These are phyloP conservation scores for Chaetomium strumarium DNA, from an alignment of 2,329 filamentous ascomycete species.

Conservation along the genomic window DNA sequence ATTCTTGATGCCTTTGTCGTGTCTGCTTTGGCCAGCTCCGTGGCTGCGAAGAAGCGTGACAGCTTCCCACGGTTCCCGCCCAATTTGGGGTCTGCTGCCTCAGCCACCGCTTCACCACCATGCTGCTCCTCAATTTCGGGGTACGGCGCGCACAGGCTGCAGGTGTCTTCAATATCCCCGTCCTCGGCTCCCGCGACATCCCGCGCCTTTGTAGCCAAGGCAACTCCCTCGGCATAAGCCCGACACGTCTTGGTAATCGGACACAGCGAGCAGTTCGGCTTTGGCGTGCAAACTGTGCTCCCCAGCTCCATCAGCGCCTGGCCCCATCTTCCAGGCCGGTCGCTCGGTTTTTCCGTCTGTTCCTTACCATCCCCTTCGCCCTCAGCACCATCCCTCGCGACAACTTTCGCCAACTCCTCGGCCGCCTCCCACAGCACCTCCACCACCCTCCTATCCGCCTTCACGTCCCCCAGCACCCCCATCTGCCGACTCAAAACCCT, in stretches of 20 bases:
- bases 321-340: slow-evolving; percentile 55
- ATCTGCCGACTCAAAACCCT: slow-evolving; percentile 56
- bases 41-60: slow-evolving; percentile 30
- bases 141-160: slow-evolving; percentile 43
- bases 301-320: slow-evolving; percentile 62
- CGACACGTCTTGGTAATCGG: slow-evolving; percentile 48
- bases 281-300: slow-evolving; percentile 55
- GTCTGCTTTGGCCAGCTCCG: background rate
- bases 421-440: slow-evolving; percentile 55
- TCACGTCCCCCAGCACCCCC: slow-evolving; percentile 51
- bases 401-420: slow-evolving; percentile 46
- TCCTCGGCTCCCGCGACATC: slow-evolving; percentile 9
- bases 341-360: slow-evolving; percentile 29
- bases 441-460: slow-evolving; percentile 46
- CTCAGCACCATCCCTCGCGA: slow-evolving; percentile 36
- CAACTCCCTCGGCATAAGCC: slow-evolving; percentile 43
- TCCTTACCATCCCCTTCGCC: slow-evolving; percentile 2
- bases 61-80: slow-evolving; percentile 10
- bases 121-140: slow-evolving; percentile 30
- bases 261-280: slow-evolving; percentile 49
- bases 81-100: background rate
- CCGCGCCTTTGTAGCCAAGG: slow-evolving; percentile 23
- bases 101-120: slow-evolving; percentile 11
- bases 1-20: background rate
- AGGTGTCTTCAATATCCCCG: slow-evolving; percentile 46